Conservation (phyloP, 257 asterid species). For the Fraxinus pennsylvanica region DNA sequence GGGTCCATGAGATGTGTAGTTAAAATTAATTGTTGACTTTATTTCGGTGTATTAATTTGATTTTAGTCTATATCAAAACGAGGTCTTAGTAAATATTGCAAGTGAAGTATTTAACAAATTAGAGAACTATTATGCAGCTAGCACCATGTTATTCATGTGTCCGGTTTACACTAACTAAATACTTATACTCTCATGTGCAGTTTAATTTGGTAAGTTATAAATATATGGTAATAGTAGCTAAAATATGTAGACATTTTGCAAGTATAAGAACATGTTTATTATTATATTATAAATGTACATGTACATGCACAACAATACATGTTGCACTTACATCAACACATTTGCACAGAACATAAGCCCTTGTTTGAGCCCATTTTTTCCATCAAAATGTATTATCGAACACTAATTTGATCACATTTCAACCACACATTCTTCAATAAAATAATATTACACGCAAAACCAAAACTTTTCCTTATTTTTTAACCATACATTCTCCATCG, state of each 20-base stretch:
- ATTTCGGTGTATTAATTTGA: no score
- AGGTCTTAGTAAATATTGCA: not conserved
- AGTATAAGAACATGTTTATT: not conserved
- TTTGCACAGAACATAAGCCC: not conserved
- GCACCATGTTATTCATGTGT: not conserved
- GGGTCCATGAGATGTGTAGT: no score
- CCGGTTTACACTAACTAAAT: conserved; percentile 3
- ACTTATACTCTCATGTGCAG: not conserved
- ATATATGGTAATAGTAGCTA: not conserved
- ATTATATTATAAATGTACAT: not conserved
- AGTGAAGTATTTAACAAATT: not conserved
- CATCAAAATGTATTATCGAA: no score
- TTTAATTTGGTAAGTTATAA: not conserved
- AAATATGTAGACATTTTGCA: not conserved
- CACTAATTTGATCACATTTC: no score
- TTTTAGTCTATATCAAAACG: no score
- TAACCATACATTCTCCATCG: no score
- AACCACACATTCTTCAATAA: no score
- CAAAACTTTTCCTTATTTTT: no score
- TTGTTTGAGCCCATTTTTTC: no score
- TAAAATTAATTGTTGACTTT: no score
- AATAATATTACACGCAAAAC: no score
- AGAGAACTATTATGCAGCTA: not conserved
- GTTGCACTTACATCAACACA: not conserved
- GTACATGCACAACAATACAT: not conserved